Evolutionary conservation across 257 asterid species (phyloP).

Genomic region (Gardenia jasminoides): DNA sequence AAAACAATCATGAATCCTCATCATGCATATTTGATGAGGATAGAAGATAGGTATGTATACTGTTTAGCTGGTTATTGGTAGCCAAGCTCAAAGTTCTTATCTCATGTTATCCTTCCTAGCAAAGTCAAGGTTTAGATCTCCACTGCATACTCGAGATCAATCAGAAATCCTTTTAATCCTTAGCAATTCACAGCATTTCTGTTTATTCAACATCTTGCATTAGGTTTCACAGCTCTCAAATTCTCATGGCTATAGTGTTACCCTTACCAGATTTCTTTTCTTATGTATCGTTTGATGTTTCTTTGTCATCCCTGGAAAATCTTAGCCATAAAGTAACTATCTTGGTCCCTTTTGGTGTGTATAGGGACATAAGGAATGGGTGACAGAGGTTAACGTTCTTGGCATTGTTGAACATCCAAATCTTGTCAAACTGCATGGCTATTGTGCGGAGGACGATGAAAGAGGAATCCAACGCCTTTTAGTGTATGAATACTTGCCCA

Average conservation of each 20-base stretch:
- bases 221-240: neutral
- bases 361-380: constrained; percentile 97
- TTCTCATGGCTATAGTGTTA: neutral
- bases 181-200: neutral
- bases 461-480: constrained; percentile 86
- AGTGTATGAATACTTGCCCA: constrained; percentile 68
- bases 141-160: neutral
- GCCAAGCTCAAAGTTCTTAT: too few species aligned
- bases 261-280: neutral
- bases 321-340: neutral
- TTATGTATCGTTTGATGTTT: neutral
- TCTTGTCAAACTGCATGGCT: constrained; percentile 82
- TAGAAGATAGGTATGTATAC: too few species aligned
- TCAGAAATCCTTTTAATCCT: too few species aligned
- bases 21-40: too few species aligned
- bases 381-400: constrained; percentile 82
- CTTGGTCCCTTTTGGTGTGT: neutral
- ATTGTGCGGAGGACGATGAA: constrained; percentile 89
- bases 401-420: constrained; percentile 81
- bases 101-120: too few species aligned
- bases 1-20: neutral
- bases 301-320: neutral
- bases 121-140: neutral
- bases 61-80: too few species aligned
- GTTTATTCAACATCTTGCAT: neutral